phyloP scores from a whole-genome alignment of 495 filamentous ascomycete species.

The Xylaria scruposa region DNA sequence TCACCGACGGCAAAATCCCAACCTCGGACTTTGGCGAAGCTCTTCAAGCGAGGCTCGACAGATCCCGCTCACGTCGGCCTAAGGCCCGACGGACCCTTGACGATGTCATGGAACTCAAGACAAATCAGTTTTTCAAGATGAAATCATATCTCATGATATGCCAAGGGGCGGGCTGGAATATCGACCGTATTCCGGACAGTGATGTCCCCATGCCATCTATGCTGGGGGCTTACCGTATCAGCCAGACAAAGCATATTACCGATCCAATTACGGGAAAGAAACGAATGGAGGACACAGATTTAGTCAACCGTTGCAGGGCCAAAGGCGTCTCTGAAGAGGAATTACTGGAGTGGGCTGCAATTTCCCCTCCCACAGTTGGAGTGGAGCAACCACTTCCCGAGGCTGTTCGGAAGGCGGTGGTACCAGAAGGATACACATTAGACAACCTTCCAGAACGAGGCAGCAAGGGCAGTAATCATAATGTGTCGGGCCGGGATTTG shows the following conservation, averaged over 20 bases:
- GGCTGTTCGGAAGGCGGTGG: not conserved
- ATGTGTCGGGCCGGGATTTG: conserved; percentile 25
- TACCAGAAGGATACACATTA: conserved; percentile 11
- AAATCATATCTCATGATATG: conserved; percentile 41
- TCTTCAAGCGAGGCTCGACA: conserved; percentile 1
- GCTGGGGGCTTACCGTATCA: conserved; percentile 34
- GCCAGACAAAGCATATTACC: conserved; percentile 33
- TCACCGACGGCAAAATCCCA: conserved; percentile 40
- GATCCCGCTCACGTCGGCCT: not conserved
- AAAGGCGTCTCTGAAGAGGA: conserved; percentile 33
- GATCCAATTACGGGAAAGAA: conserved; percentile 40
- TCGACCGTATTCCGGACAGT: conserved; percentile 40
- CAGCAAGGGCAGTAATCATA: not conserved
- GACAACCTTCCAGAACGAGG: not conserved
- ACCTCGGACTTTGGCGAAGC: conserved; percentile 36
- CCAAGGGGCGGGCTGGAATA: conserved; percentile 38
- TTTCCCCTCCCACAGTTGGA: not conserved
- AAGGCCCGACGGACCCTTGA: not conserved
- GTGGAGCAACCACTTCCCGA: conserved; percentile 5
- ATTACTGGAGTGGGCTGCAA: conserved; percentile 25
- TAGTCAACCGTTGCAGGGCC: conserved; percentile 39
- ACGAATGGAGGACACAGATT: conserved; percentile 39
- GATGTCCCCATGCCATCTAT: conserved; percentile 35
- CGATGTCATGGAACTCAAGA: conserved; percentile 24
- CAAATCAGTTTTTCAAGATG: conserved; percentile 41